A percentile compares a stretch with the other conserved stretches of the same genome.
phyloP scores from a whole-genome alignment of 2,329 filamentous ascomycete genomes.

The Fusarium aywerte region DNA sequence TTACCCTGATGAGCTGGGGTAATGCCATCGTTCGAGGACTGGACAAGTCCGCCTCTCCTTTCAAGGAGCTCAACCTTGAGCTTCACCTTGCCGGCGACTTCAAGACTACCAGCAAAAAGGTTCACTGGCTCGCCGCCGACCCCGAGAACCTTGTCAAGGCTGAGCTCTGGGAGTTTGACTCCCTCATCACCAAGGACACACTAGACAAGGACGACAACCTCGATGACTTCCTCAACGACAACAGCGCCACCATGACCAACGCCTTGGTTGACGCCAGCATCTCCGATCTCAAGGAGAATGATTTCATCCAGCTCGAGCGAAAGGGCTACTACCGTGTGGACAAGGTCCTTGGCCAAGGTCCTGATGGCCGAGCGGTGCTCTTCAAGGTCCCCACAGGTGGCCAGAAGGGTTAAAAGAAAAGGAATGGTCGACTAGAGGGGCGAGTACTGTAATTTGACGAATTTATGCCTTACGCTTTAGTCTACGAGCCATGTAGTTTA shows the following conservation, averaged over 20 bases:
- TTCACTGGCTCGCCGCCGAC: constrained; percentile 87
- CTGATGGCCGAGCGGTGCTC: constrained; percentile 64
- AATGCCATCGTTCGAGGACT: constrained; percentile 83
- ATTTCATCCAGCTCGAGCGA: constrained; percentile 95
- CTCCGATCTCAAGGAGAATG: constrained; percentile 79
- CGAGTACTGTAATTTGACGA: constrained; percentile 34
- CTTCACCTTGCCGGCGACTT: constrained; percentile 94
- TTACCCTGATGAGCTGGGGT: constrained; percentile 97
- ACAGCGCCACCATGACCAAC: constrained; percentile 78
- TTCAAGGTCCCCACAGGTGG: constrained; percentile 68
- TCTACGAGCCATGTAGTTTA: constrained; percentile 26
- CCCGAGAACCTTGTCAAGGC: constrained; percentile 81
- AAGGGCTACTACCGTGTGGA: constrained; percentile 94
- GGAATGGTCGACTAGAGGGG: neutral
- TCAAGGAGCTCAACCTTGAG: constrained; percentile 80
- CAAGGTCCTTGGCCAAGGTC: constrained; percentile 64
- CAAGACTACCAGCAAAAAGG: constrained; percentile 95
- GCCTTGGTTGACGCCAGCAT: constrained; percentile 86
- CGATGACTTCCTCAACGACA: constrained; percentile 82
- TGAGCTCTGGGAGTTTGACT: constrained; percentile 94
- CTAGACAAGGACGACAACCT: constrained; percentile 87
- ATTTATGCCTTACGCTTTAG: constrained; percentile 32
- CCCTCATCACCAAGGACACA: constrained; percentile 94
- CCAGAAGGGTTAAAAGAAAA: constrained; percentile 50
- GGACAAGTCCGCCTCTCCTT: constrained; percentile 61